Evolutionary conservation across 2,329 filamentous ascomycete species (phyloP).

Genomic region (Xylaria sp.): DNA sequence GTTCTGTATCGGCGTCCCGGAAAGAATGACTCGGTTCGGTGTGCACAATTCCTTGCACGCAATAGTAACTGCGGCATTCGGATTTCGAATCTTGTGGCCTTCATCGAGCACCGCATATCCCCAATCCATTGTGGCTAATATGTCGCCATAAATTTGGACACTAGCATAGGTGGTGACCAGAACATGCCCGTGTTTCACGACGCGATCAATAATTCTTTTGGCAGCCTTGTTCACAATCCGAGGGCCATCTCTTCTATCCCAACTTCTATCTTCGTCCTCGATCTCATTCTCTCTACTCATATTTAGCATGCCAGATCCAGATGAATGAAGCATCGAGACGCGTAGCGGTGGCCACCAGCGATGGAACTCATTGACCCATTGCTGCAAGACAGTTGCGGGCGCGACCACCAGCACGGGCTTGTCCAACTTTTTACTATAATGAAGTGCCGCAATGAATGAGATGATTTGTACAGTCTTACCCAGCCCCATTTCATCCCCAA

Average conservation of each 20-base stretch:
- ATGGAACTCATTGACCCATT: constrained; percentile 99
- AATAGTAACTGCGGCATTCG: constrained; percentile 91
- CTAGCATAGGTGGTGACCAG: constrained; percentile 96
- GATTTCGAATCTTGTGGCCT: constrained; percentile 97
- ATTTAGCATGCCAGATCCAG: constrained; percentile 95
- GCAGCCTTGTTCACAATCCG: constrained; percentile 70
- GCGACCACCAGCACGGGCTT: constrained; percentile 91
- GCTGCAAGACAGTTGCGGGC: constrained; percentile 90
- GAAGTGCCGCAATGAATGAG: constrained; percentile 85
- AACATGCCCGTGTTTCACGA: constrained; percentile 85
- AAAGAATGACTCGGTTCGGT: constrained; percentile 87
- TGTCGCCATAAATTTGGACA: constrained; percentile 86
- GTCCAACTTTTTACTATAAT: constrained; percentile 84
- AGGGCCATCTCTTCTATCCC: constrained; percentile 52
- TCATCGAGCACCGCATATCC: constrained; percentile 94
- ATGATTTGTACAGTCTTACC: constrained; percentile 82
- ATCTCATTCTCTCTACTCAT: constrained; percentile 66
- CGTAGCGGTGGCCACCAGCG: constrained; percentile 99
- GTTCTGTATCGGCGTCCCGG: constrained; percentile 73
- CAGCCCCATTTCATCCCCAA: constrained; percentile 98
- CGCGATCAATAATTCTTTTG: constrained; percentile 79
- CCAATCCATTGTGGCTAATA: constrained; percentile 85
- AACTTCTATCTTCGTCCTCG: constrained; percentile 60
- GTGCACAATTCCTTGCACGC: constrained; percentile 94
- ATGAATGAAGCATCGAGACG: constrained; percentile 93